A percentile compares a stretch with the other conserved stretches of the same genome.
phyloP scores from a whole-genome alignment of 192 early-diverging fungal species.

The Coemansia guatemalensis region DNA sequence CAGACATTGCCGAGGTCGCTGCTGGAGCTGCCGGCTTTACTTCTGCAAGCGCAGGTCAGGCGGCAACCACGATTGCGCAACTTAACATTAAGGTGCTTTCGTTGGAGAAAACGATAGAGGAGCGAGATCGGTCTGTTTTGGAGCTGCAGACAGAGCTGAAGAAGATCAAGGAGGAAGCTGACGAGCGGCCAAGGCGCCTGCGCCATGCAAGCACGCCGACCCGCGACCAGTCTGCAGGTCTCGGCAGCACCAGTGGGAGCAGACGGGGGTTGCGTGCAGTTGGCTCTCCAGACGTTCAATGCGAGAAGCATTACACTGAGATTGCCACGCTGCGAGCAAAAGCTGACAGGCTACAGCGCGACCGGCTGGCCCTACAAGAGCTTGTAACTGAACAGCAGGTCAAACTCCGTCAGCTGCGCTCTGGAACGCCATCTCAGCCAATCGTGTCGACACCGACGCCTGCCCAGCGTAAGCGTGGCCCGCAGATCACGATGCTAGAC shows the following conservation, averaged over 20 bases:
- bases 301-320: conserved; percentile 37
- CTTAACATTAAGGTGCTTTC: conserved; percentile 37
- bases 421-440: neutral
- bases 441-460: conserved; percentile 7
- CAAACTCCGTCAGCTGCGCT: conserved; percentile 40
- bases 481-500: neutral
- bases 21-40: conserved; percentile 4
- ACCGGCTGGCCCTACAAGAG: conserved; percentile 42
- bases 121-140: conserved; percentile 15
- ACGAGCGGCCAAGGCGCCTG: conserved; percentile 51
- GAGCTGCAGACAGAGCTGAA: conserved; percentile 27
- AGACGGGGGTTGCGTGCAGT: conserved; percentile 7
- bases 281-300: conserved; percentile 2
- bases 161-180: conserved; percentile 20
- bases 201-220: conserved; percentile 30
- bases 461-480: conserved; percentile 15
- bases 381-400: conserved; percentile 53
- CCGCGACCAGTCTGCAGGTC: neutral
- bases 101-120: conserved; percentile 26
- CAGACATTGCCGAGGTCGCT: neutral
- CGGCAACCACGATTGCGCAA: conserved; percentile 27
- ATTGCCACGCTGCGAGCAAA: conserved; percentile 37
- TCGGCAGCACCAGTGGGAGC: neutral
- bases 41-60: neutral
- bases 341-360: conserved; percentile 31